Conservation (phyloP, 371 early-diverging fungal genomes). For the Phascolomyces articulosus region DNA sequence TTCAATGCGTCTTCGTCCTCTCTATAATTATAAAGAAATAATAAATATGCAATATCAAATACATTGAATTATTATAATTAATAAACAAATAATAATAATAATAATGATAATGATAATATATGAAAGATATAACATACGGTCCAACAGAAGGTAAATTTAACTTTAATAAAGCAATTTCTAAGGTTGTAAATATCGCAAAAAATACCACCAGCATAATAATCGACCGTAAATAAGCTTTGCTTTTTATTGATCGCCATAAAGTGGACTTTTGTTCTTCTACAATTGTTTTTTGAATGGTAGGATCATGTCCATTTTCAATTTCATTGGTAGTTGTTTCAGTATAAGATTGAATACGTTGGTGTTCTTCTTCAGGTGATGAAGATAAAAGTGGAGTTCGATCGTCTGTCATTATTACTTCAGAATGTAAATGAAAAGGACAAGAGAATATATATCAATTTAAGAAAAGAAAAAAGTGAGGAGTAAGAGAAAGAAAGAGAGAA, state of each 20-base stretch:
- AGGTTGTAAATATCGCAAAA: conserved; percentile 30
- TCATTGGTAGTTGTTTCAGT: conserved; percentile 2
- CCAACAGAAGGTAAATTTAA: conserved; percentile 40
- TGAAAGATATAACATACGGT: conserved; percentile 29
- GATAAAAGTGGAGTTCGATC: background rate
- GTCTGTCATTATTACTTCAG: background rate
- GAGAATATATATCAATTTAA: background rate
- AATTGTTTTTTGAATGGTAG: conserved; percentile 1
- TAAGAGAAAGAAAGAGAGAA: background rate
- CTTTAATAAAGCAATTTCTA: conserved; percentile 38
- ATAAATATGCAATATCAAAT: background rate
- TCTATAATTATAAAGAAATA: conserved; percentile 31
- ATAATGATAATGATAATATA: no score
- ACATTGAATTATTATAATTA: background rate
- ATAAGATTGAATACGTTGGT: background rate
- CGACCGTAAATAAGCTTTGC: conserved; percentile 47
- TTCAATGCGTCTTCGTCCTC: conserved; percentile 57
- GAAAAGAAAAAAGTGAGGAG: background rate
- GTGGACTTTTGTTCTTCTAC: conserved; percentile 1
- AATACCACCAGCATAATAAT: conserved; percentile 33
- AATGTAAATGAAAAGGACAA: background rate
- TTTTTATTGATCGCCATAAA: conserved; percentile 38
- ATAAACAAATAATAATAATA: background rate
- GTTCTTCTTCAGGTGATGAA: conserved; percentile 6
- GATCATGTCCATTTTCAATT: background rate